A percentile compares a stretch with the other conserved stretches of the same genome.
These are phyloP conservation scores for Yamadazyma scolyti DNA, from an alignment of 805 yeast genomes.

Conservation along the genomic window DNA sequence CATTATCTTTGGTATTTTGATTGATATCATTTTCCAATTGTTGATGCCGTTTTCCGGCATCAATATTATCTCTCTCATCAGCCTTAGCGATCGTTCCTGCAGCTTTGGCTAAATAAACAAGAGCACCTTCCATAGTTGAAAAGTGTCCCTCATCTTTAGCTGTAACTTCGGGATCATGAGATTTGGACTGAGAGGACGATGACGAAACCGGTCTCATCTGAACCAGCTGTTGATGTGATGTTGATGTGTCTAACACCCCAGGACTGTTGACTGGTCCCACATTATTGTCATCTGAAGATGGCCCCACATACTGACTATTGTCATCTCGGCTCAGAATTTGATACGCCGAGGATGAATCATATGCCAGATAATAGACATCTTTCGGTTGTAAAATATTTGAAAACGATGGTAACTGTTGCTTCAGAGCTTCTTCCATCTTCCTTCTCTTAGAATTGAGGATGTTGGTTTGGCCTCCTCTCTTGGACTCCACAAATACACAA, in stretches of 20 bases:
- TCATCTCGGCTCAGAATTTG: not conserved
- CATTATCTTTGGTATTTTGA: not conserved
- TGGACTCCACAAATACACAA: conserved; percentile 59
- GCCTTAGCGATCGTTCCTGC: conserved; percentile 74
- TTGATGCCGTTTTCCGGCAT: conserved; percentile 47
- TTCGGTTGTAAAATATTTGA: too few species aligned
- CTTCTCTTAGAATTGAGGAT: conserved; percentile 48
- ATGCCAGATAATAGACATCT: too few species aligned
- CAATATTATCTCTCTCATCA: conserved; percentile 59
- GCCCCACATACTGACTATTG: not conserved
- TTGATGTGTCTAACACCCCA: too few species aligned
- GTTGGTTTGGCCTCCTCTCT: conserved; percentile 25
- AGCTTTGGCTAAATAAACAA: conserved; percentile 71
- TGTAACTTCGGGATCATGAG: too few species aligned
- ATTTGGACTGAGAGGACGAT: too few species aligned
- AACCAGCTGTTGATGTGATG: too few species aligned
- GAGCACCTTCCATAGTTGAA: conserved; percentile 54
- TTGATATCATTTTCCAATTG: conserved; percentile 33
- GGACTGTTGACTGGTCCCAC: too few species aligned
- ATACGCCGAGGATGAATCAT: too few species aligned
- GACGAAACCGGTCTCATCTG: too few species aligned
- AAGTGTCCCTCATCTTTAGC: conserved; percentile 24
- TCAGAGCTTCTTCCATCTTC: conserved; percentile 23
- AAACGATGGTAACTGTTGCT: not conserved
- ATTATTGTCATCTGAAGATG: too few species aligned